Evolutionary conservation across 306 rosid species (phyloP).

Genomic region (Quercus bicolor): DNA sequence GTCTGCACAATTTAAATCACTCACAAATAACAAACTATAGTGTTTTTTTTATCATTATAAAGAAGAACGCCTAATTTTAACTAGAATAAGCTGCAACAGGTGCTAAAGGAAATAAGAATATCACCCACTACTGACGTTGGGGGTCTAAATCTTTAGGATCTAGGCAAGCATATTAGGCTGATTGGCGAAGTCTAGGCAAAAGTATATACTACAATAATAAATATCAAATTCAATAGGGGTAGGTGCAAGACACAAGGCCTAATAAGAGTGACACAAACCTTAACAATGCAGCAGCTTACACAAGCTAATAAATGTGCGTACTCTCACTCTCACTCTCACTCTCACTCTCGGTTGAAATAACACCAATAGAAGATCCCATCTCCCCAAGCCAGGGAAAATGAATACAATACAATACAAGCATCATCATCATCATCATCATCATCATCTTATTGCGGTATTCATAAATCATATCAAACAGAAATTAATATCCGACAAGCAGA

Average conservation of each 20-base stretch:
- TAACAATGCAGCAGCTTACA: not conserved
- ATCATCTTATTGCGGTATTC: not conserved
- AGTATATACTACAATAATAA: not conserved
- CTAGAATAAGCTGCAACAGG: not conserved
- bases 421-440: no score
- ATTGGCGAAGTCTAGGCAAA: not conserved
- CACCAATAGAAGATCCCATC: not conserved
- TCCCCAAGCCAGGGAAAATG: not conserved
- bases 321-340: no score
- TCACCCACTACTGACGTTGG: no score
- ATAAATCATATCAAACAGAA: not conserved
- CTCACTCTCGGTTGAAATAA: no score
- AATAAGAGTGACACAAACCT: not conserved
- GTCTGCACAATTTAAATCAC: slow-evolving; percentile 1
- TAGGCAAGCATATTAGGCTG: no score
- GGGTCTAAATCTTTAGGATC: no score
- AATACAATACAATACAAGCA: not conserved
- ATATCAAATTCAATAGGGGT: not conserved
- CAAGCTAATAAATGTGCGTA: not conserved
- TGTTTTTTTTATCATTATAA: not conserved
- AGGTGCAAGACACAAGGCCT: not conserved
- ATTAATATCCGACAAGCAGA: not conserved
- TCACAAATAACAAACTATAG: slow-evolving; percentile 2
- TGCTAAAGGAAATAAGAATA: no score
- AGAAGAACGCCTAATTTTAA: not conserved